Percentiles rank a stretch among this genome's conserved stretches.
Evolutionary conservation across 495 filamentous ascomycete genomes (phyloP).

Genomic region (Staphylotrichum tortipilum): DNA sequence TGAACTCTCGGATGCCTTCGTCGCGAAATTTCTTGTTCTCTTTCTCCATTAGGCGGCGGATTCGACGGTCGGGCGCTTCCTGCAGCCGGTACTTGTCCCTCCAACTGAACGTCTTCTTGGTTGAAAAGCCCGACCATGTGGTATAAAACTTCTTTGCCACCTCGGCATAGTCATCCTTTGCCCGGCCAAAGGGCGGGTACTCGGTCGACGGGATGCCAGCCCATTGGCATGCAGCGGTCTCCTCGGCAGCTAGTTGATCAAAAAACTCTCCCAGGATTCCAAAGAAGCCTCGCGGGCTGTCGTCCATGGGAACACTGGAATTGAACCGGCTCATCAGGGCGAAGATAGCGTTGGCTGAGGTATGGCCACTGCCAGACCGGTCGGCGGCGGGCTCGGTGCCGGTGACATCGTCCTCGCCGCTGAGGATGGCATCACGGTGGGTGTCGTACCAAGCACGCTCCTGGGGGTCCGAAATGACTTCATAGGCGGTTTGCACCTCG

Average conservation of each 20-base stretch:
- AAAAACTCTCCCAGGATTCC: constrained; percentile 67
- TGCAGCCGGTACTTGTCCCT: constrained; percentile 70
- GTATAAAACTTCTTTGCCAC: constrained; percentile 75
- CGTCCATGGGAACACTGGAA: constrained; percentile 65
- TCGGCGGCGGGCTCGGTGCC: constrained; percentile 43
- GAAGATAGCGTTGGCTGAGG: constrained; percentile 68
- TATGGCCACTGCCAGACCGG: constrained; percentile 57
- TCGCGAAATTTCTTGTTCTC: constrained; percentile 85
- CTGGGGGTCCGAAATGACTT: constrained; percentile 89
- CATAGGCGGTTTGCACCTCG: constrained; percentile 86
- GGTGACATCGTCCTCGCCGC: constrained; percentile 45
- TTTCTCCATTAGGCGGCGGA: constrained; percentile 84
- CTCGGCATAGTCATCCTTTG: constrained; percentile 57
- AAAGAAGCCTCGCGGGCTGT: constrained; percentile 74
- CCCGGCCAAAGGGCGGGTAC: constrained; percentile 75
- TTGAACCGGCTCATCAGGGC: constrained; percentile 67
- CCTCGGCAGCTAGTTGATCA: constrained; percentile 70
- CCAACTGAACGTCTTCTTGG: constrained; percentile 82
- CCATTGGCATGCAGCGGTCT: constrained; percentile 62
- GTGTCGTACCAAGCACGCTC: constrained; percentile 97
- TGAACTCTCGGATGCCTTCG: constrained; percentile 77
- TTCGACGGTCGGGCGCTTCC: constrained; percentile 78
- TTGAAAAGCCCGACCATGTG: constrained; percentile 72
- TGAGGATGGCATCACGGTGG: constrained; percentile 76
- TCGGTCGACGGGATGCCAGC: constrained; percentile 44